Evolutionary conservation across 2,329 filamentous ascomycete species (phyloP).

Genomic region (Colletotrichum sp.): DNA sequence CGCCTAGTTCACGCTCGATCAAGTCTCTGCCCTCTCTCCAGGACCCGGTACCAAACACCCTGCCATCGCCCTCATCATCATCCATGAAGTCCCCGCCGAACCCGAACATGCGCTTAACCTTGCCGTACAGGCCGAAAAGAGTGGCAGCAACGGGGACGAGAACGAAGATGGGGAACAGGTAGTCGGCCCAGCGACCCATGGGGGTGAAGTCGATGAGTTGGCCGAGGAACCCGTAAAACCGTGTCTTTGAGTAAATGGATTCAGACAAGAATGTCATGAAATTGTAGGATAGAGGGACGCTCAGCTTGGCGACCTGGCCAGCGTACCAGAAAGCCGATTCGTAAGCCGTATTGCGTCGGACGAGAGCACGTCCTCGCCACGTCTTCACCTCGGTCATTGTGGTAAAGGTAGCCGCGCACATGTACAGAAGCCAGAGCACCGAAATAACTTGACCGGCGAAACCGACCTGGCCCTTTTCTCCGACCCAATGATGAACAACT

Average conservation of each 20-base stretch:
- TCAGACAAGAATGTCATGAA: conserved; percentile 88
- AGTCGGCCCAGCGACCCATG: conserved; percentile 83
- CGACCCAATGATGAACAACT: conserved; percentile 77
- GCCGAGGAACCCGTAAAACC: conserved; percentile 89
- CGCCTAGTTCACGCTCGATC: conserved; percentile 84
- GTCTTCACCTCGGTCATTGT: conserved; percentile 93
- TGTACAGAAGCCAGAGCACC: conserved; percentile 91
- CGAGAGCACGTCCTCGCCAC: conserved; percentile 94
- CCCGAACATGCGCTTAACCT: conserved; percentile 76
- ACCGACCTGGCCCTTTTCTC: conserved; percentile 76
- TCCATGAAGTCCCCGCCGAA: conserved; percentile 78
- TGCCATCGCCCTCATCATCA: conserved; percentile 70
- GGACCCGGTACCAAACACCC: conserved; percentile 75
- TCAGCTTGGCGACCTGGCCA: conserved; percentile 88
- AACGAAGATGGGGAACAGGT: conserved; percentile 87
- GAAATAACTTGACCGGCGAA: conserved; percentile 87
- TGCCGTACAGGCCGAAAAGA: conserved; percentile 87
- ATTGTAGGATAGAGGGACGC: conserved; percentile 93
- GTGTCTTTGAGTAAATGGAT: conserved; percentile 75
- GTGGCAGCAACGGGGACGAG: conserved; percentile 85
- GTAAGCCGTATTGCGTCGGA: conserved; percentile 87
- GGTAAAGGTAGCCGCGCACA: conserved; percentile 87
- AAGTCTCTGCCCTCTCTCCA: conserved; percentile 93
- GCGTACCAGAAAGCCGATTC: conserved; percentile 97
- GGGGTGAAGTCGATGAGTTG: conserved; percentile 82